These are phyloP conservation scores for Durusdinium trenchii DNA, from an alignment of 73 alveolate genomes.

Conservation along the genomic window DNA sequence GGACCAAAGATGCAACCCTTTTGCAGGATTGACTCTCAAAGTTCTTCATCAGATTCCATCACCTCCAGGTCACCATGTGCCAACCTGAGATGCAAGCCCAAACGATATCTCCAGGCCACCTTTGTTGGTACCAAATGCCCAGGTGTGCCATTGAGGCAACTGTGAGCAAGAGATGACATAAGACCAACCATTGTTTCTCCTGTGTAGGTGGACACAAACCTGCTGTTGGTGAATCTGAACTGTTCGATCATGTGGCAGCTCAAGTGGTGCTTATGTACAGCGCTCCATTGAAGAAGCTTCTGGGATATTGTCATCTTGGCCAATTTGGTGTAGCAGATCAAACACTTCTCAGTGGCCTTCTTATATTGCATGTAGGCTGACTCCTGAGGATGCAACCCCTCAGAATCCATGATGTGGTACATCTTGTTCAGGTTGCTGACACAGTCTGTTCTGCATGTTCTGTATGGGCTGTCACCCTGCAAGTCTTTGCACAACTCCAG, in stretches of 20 bases:
- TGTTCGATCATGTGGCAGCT: not conserved
- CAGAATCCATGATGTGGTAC: not conserved
- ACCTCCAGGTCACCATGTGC: not conserved
- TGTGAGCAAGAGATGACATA: not conserved
- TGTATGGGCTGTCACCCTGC: not conserved
- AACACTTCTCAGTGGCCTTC: not conserved
- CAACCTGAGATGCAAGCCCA: not conserved
- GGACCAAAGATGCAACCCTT: too few relatives aligned
- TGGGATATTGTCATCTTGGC: not conserved
- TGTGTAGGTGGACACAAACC: not conserved
- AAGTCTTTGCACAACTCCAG: not conserved
- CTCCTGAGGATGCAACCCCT: not conserved
- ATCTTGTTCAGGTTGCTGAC: not conserved
- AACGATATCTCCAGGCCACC: not conserved
- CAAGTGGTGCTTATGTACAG: slow-evolving; percentile 31
- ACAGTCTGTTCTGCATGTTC: not conserved
- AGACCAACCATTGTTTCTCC: slow-evolving; percentile 35
- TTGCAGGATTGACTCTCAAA: not conserved
- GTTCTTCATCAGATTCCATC: not conserved
- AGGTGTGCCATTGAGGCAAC: slow-evolving; percentile 16
- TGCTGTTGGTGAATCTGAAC: not conserved
- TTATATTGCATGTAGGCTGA: not conserved
- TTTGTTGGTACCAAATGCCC: not conserved
- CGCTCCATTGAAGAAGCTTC: not conserved
- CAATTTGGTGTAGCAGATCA: not conserved